Evolutionary conservation across 371 early-diverging fungal species (phyloP).

Genomic region (Mortierella sp.): DNA sequence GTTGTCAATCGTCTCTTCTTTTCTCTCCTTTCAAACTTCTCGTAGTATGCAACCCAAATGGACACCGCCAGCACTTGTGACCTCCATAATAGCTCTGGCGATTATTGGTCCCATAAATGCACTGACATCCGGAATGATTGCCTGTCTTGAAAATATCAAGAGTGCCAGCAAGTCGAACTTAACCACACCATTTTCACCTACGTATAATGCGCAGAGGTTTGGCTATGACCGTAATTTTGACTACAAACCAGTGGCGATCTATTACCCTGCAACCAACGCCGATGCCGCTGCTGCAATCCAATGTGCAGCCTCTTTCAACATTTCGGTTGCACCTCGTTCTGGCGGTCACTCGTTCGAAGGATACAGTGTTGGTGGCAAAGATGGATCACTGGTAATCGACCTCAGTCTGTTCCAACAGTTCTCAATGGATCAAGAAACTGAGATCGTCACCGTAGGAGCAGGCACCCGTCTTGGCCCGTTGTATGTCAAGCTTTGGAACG

Average conservation of each 20-base stretch:
- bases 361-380: constrained; percentile 45
- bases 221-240: too few species aligned
- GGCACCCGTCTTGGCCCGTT: constrained; percentile 54
- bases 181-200: too few species aligned
- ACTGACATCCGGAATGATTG: too few species aligned
- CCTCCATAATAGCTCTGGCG: too few species aligned
- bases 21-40: too few species aligned
- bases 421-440: constrained; percentile 13
- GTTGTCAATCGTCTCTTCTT: too few species aligned
- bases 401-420: constrained; percentile 30
- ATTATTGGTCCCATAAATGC: too few species aligned
- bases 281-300: constrained; percentile 54
- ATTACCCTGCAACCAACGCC: constrained; percentile 27
- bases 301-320: constrained; percentile 32
- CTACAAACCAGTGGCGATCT: constrained; percentile 36
- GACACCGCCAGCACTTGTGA: too few species aligned
- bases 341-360: constrained; percentile 72
- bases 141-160: too few species aligned
- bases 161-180: too few species aligned
- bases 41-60: too few species aligned
- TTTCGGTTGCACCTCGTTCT: constrained; percentile 42
- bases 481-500: constrained; percentile 42
- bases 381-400: constrained; percentile 53
- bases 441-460: constrained; percentile 44
- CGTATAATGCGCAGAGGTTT: too few species aligned